Conservation (phyloP, 2,329 filamentous ascomycete species). For the Arthrocladium fulminans region DNA sequence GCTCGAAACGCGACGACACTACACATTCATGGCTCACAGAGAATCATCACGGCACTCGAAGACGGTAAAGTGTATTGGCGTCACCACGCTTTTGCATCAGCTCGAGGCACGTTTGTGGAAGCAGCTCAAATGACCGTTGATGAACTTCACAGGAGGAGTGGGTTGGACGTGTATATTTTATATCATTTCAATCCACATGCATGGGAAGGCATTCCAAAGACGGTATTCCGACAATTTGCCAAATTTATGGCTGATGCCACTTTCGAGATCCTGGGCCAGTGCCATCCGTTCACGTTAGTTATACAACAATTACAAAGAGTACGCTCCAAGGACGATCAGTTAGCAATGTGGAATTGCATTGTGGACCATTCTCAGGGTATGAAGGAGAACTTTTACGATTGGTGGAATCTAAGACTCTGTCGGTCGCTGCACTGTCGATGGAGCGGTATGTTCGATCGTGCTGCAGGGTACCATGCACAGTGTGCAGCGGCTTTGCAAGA, state of each 20-base stretch:
- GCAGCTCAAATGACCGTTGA: neutral
- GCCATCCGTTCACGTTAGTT: neutral
- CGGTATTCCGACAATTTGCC: neutral
- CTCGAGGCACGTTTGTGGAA: neutral
- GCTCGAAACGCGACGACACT: neutral
- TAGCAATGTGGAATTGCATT: constrained; percentile 7
- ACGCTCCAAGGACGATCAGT: neutral
- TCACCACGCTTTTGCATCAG: neutral
- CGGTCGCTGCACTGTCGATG: too few relatives aligned
- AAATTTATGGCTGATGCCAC: constrained; percentile 1
- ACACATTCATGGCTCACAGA: neutral
- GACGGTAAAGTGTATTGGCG: neutral
- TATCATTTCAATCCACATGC: neutral
- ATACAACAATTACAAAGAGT: neutral
- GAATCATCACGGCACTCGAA: neutral
- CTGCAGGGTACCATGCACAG: neutral
- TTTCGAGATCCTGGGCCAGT: neutral
- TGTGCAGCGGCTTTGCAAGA: neutral
- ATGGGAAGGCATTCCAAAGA: neutral
- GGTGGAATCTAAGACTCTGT: too few relatives aligned
- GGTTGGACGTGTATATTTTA: neutral
- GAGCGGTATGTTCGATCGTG: constrained; percentile 2
- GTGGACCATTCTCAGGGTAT: constrained; percentile 1
- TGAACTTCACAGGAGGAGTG: neutral
- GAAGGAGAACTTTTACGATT: neutral